Base-by-base conservation (phyloP, 148 eudicot species). In the Polygonum maritimum region DNA sequence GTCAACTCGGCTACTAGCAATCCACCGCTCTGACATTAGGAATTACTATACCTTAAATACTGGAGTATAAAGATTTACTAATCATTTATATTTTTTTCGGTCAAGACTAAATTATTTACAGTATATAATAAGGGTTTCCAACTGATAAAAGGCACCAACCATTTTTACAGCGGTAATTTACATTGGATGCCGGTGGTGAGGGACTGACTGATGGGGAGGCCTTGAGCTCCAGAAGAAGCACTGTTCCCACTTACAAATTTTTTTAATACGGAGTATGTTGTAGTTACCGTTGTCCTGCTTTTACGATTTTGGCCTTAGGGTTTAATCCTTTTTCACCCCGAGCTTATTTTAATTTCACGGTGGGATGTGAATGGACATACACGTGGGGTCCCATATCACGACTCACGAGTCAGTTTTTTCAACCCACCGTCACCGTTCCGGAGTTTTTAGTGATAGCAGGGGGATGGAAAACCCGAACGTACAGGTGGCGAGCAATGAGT, bases 371-470 rank as follows among this genome's bases (percentile, higher is more conserved):
- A 38, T 67, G 45, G 44, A 19, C 45, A 67, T 36, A 16, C 71
- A 67, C 71, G 71, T 67, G 71, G 44, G 44, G 45, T 35, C 71
- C 36, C 36, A 35, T 65, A 65, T 36, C 70, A 35, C 31, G 31
- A 26, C 31, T 26, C 31, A 26, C 31, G 31, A 26, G 31, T 65
- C 70, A 65, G 5, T 63, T 33, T 65, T 65, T 36, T 36, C 36
- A 67, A 67, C 41, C 71, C 71, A 67, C 71, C 71, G 71, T 67
- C 71, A 67, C 45, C 71, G 71, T 67, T 62, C 8, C 69, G 38
- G 16, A 62, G 31, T 11, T 67, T 16, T 36, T 15, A 33, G 45
- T 7, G 1, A 26, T 26, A 26, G 1, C 31, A 26, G 31, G 31
- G 0, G 31, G 31, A 26, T 1, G 31, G 31, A 26, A 26, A 26